Evolutionary conservation across 495 filamentous ascomycete genomes (phyloP).

Genomic region (Talaromyces ruber): DNA sequence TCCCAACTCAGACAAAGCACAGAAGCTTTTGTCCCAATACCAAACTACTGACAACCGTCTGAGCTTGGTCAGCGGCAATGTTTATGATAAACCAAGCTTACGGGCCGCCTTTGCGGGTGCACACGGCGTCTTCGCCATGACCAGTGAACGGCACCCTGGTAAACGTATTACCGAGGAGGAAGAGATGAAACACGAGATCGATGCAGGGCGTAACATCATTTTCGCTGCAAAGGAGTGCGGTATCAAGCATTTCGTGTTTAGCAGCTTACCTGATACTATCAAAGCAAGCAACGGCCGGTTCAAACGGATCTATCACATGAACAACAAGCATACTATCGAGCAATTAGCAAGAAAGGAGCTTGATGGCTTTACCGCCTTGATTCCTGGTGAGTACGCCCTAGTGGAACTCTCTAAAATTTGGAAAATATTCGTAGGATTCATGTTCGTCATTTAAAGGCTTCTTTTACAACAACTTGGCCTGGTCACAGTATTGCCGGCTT

Average conservation of each 20-base stretch:
- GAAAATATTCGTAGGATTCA: not conserved
- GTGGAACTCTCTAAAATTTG: not conserved
- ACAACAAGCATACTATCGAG: conserved; percentile 14
- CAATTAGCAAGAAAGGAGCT: conserved; percentile 9
- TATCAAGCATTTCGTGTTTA: conserved; percentile 27
- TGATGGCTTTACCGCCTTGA: conserved; percentile 8
- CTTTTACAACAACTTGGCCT: conserved; percentile 13
- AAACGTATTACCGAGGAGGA: conserved; percentile 9
- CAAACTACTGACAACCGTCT: conserved; percentile 5
- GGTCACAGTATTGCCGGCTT: conserved; percentile 13
- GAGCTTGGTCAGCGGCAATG: conserved; percentile 10
- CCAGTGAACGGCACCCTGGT: conserved; percentile 15
- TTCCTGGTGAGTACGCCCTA: conserved; percentile 11
- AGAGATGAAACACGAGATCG: conserved; percentile 24
- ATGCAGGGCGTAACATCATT: conserved; percentile 22
- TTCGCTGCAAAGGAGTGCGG: conserved; percentile 20
- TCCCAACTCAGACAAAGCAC: conserved; percentile 20
- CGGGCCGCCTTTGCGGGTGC: conserved; percentile 18
- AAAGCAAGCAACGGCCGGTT: conserved; percentile 8
- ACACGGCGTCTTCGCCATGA: conserved; percentile 27
- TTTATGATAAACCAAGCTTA: conserved; percentile 17
- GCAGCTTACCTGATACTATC: conserved; percentile 20
- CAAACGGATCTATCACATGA: conserved; percentile 11
- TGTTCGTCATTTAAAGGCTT: conserved; percentile 9
- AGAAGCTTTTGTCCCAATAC: conserved; percentile 15